Percentiles rank a stretch among this genome's conserved stretches.
Evolutionary conservation across 2,329 filamentous ascomycete genomes (phyloP).

Genomic region (Plenodomus lindquistii): DNA sequence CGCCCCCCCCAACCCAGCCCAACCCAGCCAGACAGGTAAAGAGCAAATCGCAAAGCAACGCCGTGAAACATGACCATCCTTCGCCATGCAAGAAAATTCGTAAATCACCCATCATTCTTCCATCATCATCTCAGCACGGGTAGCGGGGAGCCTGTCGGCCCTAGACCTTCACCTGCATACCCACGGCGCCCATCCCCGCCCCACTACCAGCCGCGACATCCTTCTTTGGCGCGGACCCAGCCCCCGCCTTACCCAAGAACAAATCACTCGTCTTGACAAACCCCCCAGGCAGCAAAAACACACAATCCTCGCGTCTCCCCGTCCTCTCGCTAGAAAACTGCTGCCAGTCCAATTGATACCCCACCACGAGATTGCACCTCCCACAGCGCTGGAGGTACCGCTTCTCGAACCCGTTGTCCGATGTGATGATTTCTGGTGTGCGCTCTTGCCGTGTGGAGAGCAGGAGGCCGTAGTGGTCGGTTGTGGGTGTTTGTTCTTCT

Average conservation of each 20-base stretch:
- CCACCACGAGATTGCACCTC: constrained; percentile 63
- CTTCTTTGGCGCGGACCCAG: constrained; percentile 7
- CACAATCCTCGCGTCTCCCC: constrained; percentile 50
- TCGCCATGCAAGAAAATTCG: background rate
- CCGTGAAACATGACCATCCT: background rate
- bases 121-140: background rate
- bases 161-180: constrained; percentile 9
- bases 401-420: constrained; percentile 70
- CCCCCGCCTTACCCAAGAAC: constrained; percentile 45
- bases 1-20: background rate
- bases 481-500: constrained; percentile 9
- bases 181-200: constrained; percentile 16
- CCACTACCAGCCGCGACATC: constrained; percentile 3
- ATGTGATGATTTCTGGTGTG: constrained; percentile 56
- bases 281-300: constrained; percentile 65
- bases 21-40: constrained; percentile 1
- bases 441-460: constrained; percentile 54
- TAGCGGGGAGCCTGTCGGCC: background rate
- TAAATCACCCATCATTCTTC: background rate
- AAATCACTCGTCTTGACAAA: constrained; percentile 63
- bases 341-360: constrained; percentile 63
- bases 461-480: constrained; percentile 55
- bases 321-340: constrained; percentile 48
- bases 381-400: constrained; percentile 62
- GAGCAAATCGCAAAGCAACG: background rate